A percentile compares a stretch with the other conserved stretches of the same genome.
Evolutionary conservation across 2,329 filamentous ascomycete species (phyloP).

Genomic region (Stagonosporopsis chrysanthemi): DNA sequence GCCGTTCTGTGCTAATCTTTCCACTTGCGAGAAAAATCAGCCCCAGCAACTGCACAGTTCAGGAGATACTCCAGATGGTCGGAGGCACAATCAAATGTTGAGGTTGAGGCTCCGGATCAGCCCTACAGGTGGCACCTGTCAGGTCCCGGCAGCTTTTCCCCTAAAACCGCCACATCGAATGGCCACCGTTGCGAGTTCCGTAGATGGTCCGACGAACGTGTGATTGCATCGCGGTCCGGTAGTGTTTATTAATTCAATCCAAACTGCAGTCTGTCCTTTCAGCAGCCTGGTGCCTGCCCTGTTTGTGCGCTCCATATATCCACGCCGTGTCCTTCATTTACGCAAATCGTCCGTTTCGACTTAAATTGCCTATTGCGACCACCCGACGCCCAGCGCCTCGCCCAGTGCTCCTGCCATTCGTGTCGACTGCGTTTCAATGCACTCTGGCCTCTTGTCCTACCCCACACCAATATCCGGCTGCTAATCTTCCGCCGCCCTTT

Average conservation of each 20-base stretch:
- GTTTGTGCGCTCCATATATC: conserved; percentile 8
- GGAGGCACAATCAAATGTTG: not conserved
- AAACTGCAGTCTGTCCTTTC: conserved; percentile 23
- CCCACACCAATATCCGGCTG: conserved; percentile 33
- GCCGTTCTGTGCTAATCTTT: no score
- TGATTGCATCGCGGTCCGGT: conserved; percentile 39
- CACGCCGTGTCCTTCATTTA: conserved; percentile 35
- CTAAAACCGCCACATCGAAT: conserved; percentile 34
- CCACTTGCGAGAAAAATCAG: not conserved
- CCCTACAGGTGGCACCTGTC: conserved; percentile 25
- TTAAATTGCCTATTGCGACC: conserved; percentile 32
- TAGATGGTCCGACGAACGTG: conserved; percentile 41
- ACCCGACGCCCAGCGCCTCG: conserved; percentile 27
- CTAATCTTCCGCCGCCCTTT: conserved; percentile 20
- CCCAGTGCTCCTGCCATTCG: conserved; percentile 29
- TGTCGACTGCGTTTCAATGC: conserved; percentile 37
- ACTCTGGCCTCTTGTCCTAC: conserved; percentile 50
- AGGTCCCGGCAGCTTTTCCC: conserved; percentile 19
- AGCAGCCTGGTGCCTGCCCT: conserved; percentile 18
- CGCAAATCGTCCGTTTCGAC: conserved; percentile 20
- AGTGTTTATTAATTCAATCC: conserved; percentile 13
- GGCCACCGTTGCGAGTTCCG: conserved; percentile 43
- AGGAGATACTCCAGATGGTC: not conserved
- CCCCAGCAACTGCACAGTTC: not conserved
- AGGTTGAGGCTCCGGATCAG: conserved; percentile 31